Conservation (phyloP, 176 grass and related monocot species). For the Secale cereale region DNA sequence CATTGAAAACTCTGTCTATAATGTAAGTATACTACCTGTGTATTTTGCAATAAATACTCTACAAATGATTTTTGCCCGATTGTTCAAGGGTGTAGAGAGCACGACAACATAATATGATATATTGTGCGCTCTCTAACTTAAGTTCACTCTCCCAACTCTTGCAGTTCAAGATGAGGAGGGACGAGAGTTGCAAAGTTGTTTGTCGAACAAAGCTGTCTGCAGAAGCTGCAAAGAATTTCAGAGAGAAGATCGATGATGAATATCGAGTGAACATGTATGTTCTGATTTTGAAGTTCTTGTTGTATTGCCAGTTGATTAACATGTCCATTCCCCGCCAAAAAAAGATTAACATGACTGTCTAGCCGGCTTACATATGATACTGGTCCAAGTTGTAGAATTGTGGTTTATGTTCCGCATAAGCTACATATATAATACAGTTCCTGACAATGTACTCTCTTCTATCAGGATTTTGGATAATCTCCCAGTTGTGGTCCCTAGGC, state of each 20-base stretch:
- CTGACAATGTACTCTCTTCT: not conserved
- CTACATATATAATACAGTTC: not conserved
- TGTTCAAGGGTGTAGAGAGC: not conserved
- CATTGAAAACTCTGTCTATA: slow-evolving; percentile 80
- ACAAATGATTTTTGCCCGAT: not conserved
- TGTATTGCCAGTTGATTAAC: not conserved
- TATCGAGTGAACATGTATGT: slow-evolving; percentile 85
- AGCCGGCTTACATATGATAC: not conserved
- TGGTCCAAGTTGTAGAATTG: not conserved
- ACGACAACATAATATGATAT: not conserved
- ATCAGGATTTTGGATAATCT: slow-evolving; percentile 84
- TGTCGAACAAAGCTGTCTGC: slow-evolving; percentile 50
- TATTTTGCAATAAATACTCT: not conserved
- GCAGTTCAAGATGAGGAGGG: slow-evolving; percentile 77
- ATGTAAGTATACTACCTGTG: slow-evolving; percentile 31
- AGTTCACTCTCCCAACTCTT: slow-evolving; percentile 1
- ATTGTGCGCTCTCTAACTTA: not conserved
- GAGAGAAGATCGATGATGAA: slow-evolving; percentile 88
- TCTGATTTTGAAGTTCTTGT: not conserved
- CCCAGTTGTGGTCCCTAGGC: slow-evolving; percentile 71
- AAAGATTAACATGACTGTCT: not conserved
- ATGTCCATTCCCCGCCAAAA: not conserved
- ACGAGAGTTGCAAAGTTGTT: slow-evolving; percentile 66
- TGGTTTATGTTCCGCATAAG: slow-evolving; percentile 10
- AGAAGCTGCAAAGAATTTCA: slow-evolving; percentile 80